phyloP scores from a whole-genome alignment of 2,329 filamentous ascomycete genomes.

The Diaporthe aspalathi region DNA sequence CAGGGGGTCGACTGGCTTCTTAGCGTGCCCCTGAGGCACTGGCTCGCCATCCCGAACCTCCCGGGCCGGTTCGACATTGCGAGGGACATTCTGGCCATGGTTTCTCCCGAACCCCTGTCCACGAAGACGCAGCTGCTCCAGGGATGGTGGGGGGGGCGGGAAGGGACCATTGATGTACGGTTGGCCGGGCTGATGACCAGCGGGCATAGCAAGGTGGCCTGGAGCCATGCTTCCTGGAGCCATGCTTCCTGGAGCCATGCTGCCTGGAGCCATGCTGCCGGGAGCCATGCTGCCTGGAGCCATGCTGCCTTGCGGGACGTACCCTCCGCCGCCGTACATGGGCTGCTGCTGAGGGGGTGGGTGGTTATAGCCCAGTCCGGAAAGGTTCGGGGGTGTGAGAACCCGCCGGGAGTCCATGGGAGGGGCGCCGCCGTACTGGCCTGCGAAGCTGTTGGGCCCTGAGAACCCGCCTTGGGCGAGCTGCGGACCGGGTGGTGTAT shows the following conservation, averaged over 20 bases:
- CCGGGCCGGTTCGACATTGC: not conserved
- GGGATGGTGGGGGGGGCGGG: not conserved
- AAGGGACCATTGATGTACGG: not conserved
- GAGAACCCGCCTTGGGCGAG: not conserved
- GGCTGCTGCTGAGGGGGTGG: not conserved
- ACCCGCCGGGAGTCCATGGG: too few species aligned
- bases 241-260: too few species aligned
- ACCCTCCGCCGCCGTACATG: not conserved
- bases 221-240: too few species aligned
- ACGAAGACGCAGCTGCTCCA: not conserved
- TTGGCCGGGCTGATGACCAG: not conserved
- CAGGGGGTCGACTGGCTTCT: not conserved
- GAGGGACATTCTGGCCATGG: not conserved
- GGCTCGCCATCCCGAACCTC: not conserved
- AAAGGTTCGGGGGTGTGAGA: not conserved
- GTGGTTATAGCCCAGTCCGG: not conserved
- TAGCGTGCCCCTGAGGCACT: not conserved
- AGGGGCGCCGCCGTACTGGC: not conserved
- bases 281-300: not conserved
- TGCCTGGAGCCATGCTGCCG: not conserved
- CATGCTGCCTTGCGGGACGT: not conserved
- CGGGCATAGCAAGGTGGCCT: not conserved
- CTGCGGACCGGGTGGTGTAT: not conserved
- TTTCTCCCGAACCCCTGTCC: not conserved
- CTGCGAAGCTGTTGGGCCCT: not conserved